Evolutionary conservation across 176 grass and related monocot species (phyloP).

Genomic region (Phoenix dactylifera): DNA sequence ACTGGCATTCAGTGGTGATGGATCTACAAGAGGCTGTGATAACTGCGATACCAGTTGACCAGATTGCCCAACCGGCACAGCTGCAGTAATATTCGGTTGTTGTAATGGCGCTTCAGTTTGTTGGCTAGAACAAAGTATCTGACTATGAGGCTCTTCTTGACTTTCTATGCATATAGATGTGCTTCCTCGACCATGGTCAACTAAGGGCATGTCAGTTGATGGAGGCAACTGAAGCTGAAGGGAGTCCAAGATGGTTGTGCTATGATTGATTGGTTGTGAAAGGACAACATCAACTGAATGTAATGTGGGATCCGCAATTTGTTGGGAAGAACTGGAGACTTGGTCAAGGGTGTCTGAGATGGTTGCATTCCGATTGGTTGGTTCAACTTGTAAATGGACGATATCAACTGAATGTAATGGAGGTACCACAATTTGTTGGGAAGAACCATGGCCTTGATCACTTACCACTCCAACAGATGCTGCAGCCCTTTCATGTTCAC

Average conservation of each 20-base stretch:
- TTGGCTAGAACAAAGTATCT: slow-evolving; percentile 1
- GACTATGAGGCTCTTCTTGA: neutral
- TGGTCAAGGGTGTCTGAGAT: neutral
- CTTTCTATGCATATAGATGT: slow-evolving; percentile 10
- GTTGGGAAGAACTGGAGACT: slow-evolving; percentile 10
- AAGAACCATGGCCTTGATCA: neutral
- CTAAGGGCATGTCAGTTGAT: neutral
- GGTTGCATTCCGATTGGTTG: no score
- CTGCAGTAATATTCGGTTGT: slow-evolving; percentile 1
- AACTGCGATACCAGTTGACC: neutral
- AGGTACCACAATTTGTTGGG: slow-evolving; percentile 2
- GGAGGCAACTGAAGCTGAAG: neutral
- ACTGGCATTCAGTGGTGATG: slow-evolving; percentile 13
- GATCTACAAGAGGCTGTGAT: slow-evolving; percentile 27
- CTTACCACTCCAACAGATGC: slow-evolving; percentile 3
- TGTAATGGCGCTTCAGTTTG: neutral
- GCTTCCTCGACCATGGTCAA: neutral
- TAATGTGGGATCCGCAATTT: slow-evolving; percentile 13
- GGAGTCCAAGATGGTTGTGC: neutral
- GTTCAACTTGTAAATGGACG: neutral
- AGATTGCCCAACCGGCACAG: slow-evolving; percentile 9
- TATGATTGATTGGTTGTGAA: neutral
- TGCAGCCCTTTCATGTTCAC: slow-evolving; percentile 8
- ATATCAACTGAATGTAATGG: slow-evolving; percentile 21
- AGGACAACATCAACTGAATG: neutral